Percentiles rank a stretch among this genome's conserved stretches.
Conservation (phyloP, 1,284 basidiomycete genomes). For the Microbotryomycetes sp. region DNA sequence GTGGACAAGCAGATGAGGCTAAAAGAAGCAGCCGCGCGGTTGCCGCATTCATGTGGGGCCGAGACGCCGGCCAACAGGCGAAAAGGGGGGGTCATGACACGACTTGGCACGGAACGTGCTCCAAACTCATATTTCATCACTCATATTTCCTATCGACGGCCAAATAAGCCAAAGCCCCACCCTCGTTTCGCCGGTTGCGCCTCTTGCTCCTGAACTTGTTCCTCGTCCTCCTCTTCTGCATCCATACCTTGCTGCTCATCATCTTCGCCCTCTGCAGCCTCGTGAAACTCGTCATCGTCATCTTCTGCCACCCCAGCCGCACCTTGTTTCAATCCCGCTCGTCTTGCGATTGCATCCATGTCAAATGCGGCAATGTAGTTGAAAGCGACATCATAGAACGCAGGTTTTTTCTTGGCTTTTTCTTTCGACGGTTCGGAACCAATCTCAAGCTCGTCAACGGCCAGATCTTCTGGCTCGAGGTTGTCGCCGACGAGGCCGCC, state of each 20-base stretch:
- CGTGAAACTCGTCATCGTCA: constrained; percentile 35
- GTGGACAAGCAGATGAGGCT: too few relatives aligned
- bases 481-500: constrained; percentile 7
- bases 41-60: too few relatives aligned
- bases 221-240: not conserved
- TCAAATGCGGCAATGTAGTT: constrained; percentile 67
- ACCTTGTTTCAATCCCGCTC: constrained; percentile 13
- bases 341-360: constrained; percentile 56
- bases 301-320: constrained; percentile 1
- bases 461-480: constrained; percentile 2
- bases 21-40: too few relatives aligned
- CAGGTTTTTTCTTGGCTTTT: constrained; percentile 48
- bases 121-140: too few relatives aligned
- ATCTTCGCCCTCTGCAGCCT: constrained; percentile 41
- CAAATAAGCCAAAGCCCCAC: constrained; percentile 27
- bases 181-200: constrained; percentile 10
- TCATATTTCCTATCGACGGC: constrained; percentile 8
- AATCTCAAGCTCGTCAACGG: constrained; percentile 14
- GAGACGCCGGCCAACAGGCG: too few relatives aligned
- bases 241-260: constrained; percentile 19
- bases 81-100: too few relatives aligned
- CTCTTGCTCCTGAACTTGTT: not conserved
- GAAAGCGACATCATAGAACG: constrained; percentile 90
- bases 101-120: too few relatives aligned
- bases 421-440: not conserved